Conservation (phyloP, 352 stramenopile genomes). For the Phytophthora europaea region DNA sequence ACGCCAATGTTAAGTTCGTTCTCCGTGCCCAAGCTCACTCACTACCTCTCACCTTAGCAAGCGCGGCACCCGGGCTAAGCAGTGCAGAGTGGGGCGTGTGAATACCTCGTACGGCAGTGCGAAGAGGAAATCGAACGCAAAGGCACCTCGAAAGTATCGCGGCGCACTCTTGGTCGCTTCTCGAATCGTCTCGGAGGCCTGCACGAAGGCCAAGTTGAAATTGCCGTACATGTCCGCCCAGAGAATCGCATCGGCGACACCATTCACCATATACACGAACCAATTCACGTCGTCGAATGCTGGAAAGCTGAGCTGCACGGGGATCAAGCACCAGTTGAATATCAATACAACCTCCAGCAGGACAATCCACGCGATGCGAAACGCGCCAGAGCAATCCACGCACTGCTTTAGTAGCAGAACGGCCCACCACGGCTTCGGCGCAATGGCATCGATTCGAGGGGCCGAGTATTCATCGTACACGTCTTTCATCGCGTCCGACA, state of each 20-base stretch:
- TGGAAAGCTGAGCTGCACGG: constrained; percentile 54
- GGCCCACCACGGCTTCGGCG: constrained; percentile 20
- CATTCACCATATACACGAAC: constrained; percentile 37
- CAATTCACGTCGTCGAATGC: constrained; percentile 33
- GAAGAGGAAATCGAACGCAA: constrained; percentile 47
- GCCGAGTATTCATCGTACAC: constrained; percentile 24
- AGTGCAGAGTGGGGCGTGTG: constrained; percentile 12
- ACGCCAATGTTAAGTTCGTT: not conserved
- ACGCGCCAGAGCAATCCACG: constrained; percentile 17
- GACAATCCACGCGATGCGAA: constrained; percentile 29
- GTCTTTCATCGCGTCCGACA: constrained; percentile 22
- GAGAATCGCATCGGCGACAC: constrained; percentile 41
- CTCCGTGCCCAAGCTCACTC: not conserved
- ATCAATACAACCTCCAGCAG: constrained; percentile 41
- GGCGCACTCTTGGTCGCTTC: constrained; percentile 36
- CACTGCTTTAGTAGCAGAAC: constrained; percentile 21
- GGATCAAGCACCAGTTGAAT: constrained; percentile 55
- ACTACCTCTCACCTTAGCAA: constrained; percentile 28
- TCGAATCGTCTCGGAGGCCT: constrained; percentile 39
- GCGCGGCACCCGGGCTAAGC: constrained; percentile 22
- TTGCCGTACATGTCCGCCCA: constrained; percentile 58
- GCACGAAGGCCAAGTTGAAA: constrained; percentile 45
- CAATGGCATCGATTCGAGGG: not conserved
- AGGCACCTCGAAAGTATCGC: constrained; percentile 37
- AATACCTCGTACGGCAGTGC: constrained; percentile 49